Evolutionary conservation across 768 basidiomycete genomes (phyloP).

Genomic region (Lepiota venenata): DNA sequence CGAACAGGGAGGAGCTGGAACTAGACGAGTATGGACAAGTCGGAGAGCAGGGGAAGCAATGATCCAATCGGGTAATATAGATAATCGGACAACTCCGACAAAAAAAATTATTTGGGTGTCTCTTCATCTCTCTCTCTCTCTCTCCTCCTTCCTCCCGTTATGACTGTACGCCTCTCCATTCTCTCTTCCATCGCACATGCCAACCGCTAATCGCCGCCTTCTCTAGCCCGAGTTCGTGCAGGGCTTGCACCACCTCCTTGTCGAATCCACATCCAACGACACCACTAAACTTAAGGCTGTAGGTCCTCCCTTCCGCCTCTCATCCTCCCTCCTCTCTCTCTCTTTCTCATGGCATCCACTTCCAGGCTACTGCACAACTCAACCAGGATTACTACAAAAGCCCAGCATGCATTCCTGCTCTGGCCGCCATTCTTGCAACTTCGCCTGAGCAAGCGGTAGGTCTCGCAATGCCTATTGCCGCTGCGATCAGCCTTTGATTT

Average conservation of each 20-base stretch:
- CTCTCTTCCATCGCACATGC: slow-evolving; percentile 9
- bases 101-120: slow-evolving; percentile 43
- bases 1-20: neutral
- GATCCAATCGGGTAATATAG: slow-evolving; percentile 20
- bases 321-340: slow-evolving; percentile 6
- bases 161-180: slow-evolving; percentile 43
- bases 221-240: slow-evolving; percentile 70
- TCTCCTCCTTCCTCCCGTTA: slow-evolving; percentile 27
- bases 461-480: slow-evolving; percentile 9
- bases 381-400: slow-evolving; percentile 94
- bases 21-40: slow-evolving; percentile 6
- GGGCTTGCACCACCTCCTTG: slow-evolving; percentile 78
- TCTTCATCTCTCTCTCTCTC: slow-evolving; percentile 25
- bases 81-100: slow-evolving; percentile 53
- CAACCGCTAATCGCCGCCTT: slow-evolving; percentile 18
- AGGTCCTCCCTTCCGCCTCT: slow-evolving; percentile 28
- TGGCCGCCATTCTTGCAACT: slow-evolving; percentile 82
- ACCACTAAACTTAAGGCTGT: slow-evolving; percentile 88
- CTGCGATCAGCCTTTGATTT: slow-evolving; percentile 7
- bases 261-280: slow-evolving; percentile 85
- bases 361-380: slow-evolving; percentile 84
- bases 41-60: slow-evolving; percentile 5
- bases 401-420: slow-evolving; percentile 85
- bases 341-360: slow-evolving; percentile 6
- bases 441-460: slow-evolving; percentile 83